phyloP scores from a whole-genome alignment of 192 early-diverging fungal genomes.

The Coemansia sp. region DNA sequence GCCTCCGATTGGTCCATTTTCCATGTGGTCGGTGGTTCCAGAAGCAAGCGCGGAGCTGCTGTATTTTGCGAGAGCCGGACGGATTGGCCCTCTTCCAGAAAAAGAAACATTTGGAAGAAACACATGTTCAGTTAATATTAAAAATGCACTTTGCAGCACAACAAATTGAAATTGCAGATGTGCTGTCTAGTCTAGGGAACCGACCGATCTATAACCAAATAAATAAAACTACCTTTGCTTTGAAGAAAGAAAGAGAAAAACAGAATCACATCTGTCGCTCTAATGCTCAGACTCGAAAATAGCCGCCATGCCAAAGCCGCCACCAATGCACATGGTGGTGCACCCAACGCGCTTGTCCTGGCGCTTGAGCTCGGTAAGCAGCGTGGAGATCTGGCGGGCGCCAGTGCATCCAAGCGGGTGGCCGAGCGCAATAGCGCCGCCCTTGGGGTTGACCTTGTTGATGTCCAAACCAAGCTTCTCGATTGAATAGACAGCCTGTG shows the following conservation, averaged over 20 bases:
- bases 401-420: slow-evolving; percentile 95
- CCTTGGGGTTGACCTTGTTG: slow-evolving; percentile 97
- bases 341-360: slow-evolving; percentile 83
- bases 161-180: too few relatives aligned
- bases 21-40: too few relatives aligned
- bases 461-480: slow-evolving; percentile 84
- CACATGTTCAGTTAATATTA: too few relatives aligned
- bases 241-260: neutral
- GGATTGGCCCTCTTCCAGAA: too few relatives aligned
- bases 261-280: neutral
- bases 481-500: slow-evolving; percentile 90
- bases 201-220: too few relatives aligned
- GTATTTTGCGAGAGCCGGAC: too few relatives aligned
- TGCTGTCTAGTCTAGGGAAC: too few relatives aligned
- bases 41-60: too few relatives aligned
- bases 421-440: slow-evolving; percentile 97
- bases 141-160: too few relatives aligned
- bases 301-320: slow-evolving; percentile 89
- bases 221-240: neutral
- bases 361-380: slow-evolving; percentile 90
- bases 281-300: slow-evolving; percentile 76
- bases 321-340: slow-evolving; percentile 90
- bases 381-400: slow-evolving; percentile 94
- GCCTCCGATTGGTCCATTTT: too few relatives aligned
- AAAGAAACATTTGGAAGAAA: too few relatives aligned